Conservation (phyloP, 768 basidiomycete genomes). For the Macrocybe gigantea region DNA sequence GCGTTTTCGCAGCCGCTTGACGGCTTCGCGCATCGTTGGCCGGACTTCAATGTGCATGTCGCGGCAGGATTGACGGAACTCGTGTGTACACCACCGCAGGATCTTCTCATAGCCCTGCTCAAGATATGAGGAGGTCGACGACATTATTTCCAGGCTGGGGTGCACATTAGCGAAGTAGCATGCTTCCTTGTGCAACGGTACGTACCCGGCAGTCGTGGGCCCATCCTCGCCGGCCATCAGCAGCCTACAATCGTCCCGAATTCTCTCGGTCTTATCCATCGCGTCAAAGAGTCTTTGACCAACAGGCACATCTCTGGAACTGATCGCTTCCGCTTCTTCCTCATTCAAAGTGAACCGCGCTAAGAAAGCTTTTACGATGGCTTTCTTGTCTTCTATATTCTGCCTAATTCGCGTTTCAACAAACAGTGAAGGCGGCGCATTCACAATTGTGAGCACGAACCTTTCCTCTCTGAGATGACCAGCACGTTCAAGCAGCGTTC, state of each 20-base stretch:
- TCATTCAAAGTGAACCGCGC: conserved; percentile 78
- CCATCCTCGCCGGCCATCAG: conserved; percentile 84
- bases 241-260: conserved; percentile 79
- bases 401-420: conserved; percentile 35
- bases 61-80: conserved; percentile 74
- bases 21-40: conserved; percentile 60
- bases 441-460: conserved; percentile 29
- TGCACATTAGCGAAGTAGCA: background rate
- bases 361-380: conserved; percentile 77
- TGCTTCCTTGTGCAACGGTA: background rate
- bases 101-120: conserved; percentile 91
- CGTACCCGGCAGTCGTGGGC: conserved; percentile 70
- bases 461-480: conserved; percentile 69
- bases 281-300: conserved; percentile 73
- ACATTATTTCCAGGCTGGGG: conserved; percentile 82
- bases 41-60: conserved; percentile 71
- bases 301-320: conserved; percentile 73
- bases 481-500: conserved; percentile 75
- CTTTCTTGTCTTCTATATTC: conserved; percentile 62
- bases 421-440: background rate
- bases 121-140: conserved; percentile 70
- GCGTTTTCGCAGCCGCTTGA: conserved; percentile 67
- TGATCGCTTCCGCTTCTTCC: conserved; percentile 66
- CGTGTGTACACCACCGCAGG: conserved; percentile 76
- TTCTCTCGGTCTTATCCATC: conserved; percentile 81